Evolutionary conservation across 208 protist genomes (phyloP).

Genomic region (Wallacemonas sp.): DNA sequence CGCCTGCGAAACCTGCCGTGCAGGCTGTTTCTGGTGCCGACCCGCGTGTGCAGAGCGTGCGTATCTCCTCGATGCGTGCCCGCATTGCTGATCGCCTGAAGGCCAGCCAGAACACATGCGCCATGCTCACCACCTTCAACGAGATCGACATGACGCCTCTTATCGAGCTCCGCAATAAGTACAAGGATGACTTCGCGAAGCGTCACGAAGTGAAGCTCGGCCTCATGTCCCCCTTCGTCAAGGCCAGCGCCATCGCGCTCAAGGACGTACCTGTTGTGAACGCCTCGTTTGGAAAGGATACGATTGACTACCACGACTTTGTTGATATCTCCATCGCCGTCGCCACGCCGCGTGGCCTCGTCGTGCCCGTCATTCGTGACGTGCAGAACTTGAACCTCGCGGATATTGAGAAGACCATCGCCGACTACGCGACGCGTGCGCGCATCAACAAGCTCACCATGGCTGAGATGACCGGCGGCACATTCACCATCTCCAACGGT

Average conservation of each 20-base stretch:
- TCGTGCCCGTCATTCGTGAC: constrained; percentile 98
- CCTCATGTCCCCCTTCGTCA: constrained; percentile 99
- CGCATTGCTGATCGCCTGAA: constrained; percentile 97
- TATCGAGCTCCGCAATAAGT: constrained; percentile 94
- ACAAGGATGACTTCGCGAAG: constrained; percentile 98
- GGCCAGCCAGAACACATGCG: constrained; percentile 98
- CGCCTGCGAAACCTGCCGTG: constrained; percentile 18
- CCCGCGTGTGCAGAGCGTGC: constrained; percentile 79
- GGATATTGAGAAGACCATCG: constrained; percentile 96
- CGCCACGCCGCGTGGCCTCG: constrained; percentile 96
- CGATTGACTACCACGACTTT: constrained; percentile 98
- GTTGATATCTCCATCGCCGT: constrained; percentile 98
- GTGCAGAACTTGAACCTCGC: constrained; percentile 95
- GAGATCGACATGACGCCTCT: constrained; percentile 98
- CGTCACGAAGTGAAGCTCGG: constrained; percentile 98
- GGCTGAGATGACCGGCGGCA: constrained; percentile 98
- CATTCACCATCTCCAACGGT: constrained; percentile 99
- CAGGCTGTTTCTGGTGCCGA: constrained; percentile 49
- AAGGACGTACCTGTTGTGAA: constrained; percentile 97
- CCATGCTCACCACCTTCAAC: constrained; percentile 99
- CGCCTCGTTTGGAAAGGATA: constrained; percentile 93
- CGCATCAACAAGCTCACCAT: constrained; percentile 94
- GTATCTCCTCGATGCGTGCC: constrained; percentile 95
- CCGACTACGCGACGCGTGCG: constrained; percentile 89
- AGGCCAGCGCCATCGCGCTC: constrained; percentile 95